Conservation (phyloP, 306 rosid genomes). For the Citrullus amarus region DNA sequence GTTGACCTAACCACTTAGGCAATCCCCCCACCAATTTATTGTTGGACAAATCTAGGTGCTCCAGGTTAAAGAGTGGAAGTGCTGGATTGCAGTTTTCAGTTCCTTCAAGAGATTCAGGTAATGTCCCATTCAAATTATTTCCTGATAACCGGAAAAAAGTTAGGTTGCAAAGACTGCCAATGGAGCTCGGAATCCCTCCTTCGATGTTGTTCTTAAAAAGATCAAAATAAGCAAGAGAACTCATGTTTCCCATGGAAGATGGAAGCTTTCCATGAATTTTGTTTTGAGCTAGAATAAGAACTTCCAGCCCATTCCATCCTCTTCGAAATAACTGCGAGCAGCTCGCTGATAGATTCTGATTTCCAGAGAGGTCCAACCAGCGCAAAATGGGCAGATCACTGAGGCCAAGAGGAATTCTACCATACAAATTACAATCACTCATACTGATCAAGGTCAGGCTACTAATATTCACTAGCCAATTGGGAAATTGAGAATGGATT, state of each 20-base stretch:
- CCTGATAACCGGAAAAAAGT: not conserved
- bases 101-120: constrained; percentile 28
- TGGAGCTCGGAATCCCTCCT: constrained; percentile 29
- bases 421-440: constrained; percentile 8
- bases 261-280: constrained; percentile 27
- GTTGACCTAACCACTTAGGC: constrained; percentile 28
- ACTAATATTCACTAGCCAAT: constrained; percentile 29
- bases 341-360: constrained; percentile 17
- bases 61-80: constrained; percentile 17
- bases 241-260: constrained; percentile 29
- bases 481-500: constrained; percentile 23
- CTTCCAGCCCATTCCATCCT: constrained; percentile 24
- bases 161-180: constrained; percentile 23
- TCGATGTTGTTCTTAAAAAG: not conserved
- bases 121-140: constrained; percentile 21
- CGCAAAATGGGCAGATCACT: constrained; percentile 21
- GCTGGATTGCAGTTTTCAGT: not conserved
- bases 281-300: constrained; percentile 6
- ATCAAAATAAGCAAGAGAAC: constrained; percentile 18
- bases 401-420: constrained; percentile 35
- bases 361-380: constrained; percentile 5
- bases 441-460: constrained; percentile 18
- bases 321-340: constrained; percentile 23
- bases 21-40: constrained; percentile 24
- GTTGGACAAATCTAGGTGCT: not conserved